phyloP scores from a whole-genome alignment of 495 filamentous ascomycete genomes.

The Tuber borchii region DNA sequence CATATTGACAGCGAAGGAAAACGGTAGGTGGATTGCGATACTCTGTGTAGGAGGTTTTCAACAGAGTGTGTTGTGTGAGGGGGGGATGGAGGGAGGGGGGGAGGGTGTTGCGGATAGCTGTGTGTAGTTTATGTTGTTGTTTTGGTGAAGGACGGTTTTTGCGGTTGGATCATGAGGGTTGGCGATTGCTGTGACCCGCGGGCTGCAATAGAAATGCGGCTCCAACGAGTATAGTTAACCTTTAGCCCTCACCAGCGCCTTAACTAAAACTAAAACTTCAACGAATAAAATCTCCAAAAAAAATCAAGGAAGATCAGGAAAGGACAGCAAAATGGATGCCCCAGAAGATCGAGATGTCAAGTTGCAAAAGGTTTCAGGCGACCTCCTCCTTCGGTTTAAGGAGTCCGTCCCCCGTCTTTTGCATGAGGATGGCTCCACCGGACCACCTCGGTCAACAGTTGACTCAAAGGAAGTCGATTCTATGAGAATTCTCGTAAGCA shows the following conservation, averaged over 20 bases:
- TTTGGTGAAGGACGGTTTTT: not conserved
- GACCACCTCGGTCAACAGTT: constrained; percentile 4
- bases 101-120: not conserved
- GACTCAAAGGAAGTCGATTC: constrained; percentile 13
- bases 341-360: constrained; percentile 62
- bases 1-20: constrained; percentile 50
- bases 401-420: constrained; percentile 46
- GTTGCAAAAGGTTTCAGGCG: constrained; percentile 63
- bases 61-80: not conserved
- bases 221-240: not conserved
- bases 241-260: constrained; percentile 12
- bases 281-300: not conserved
- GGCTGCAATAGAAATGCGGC: constrained; percentile 7
- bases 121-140: constrained; percentile 11
- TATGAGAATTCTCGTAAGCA: constrained; percentile 42
- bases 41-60: not conserved
- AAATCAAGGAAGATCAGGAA: not conserved
- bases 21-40: not conserved
- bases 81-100: constrained; percentile 1
- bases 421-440: constrained; percentile 8
- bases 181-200: constrained; percentile 11
- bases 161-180: not conserved
- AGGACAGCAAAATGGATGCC: constrained; percentile 21
- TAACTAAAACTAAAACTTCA: not conserved
- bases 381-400: constrained; percentile 61